phyloP scores from a whole-genome alignment of 441 rosid genomes.

The Pelargonium myrrhifolium region DNA sequence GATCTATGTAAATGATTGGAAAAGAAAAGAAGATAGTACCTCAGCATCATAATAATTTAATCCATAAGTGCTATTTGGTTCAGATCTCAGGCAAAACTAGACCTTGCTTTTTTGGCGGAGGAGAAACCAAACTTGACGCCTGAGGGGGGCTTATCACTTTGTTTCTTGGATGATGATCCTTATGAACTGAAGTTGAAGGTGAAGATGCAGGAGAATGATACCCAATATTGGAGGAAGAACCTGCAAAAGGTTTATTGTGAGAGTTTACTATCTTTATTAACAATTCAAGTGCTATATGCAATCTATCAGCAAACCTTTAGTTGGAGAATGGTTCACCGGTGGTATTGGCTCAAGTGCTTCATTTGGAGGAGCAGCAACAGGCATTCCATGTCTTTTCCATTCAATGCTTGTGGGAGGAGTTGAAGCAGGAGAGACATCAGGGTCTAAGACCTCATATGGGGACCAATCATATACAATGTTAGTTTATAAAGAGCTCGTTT shows the following conservation, averaged over 20 bases:
- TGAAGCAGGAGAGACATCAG: conserved; percentile 36
- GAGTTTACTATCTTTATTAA: background rate
- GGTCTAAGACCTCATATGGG: conserved; percentile 34
- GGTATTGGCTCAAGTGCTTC: conserved; percentile 38
- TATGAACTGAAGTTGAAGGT: conserved; percentile 38
- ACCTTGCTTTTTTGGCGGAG: conserved; percentile 47
- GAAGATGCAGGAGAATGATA: conserved; percentile 31
- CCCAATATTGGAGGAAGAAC: conserved; percentile 28
- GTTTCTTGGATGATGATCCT: conserved; percentile 34
- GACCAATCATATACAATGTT: conserved; percentile 9
- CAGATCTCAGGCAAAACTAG: conserved; percentile 15
- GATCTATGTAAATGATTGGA: conserved; percentile 34
- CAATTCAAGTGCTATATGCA: conserved; percentile 7
- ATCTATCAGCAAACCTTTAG: conserved; percentile 5
- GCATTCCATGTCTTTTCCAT: conserved; percentile 33
- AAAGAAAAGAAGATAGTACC: conserved; percentile 15
- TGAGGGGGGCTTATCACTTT: conserved; percentile 33
- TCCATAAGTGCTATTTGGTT: conserved; percentile 5
- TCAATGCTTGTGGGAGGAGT: conserved; percentile 34
- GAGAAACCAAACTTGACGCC: conserved; percentile 32
- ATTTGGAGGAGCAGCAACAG: conserved; percentile 47
- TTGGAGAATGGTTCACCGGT: conserved; percentile 35
- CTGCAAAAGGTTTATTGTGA: conserved; percentile 17
- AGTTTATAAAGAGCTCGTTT: background rate
- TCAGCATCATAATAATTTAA: background rate